Conservation (phyloP, 208 protist species). For the Crithidia mellificae region DNA sequence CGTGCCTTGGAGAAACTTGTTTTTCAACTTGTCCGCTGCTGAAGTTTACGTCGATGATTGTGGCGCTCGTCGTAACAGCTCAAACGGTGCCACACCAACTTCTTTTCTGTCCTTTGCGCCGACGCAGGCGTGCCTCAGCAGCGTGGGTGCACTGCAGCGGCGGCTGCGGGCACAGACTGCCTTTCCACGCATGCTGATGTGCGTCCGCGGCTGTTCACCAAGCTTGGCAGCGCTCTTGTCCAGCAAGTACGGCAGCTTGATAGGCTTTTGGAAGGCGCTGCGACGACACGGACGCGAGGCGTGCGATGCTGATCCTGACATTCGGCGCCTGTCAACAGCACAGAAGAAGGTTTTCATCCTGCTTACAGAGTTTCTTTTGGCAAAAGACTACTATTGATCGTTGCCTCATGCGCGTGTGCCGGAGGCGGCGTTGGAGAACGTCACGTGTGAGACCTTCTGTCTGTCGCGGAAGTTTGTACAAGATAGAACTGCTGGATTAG, state of each 20-base stretch:
- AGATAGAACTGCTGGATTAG: too few relatives aligned
- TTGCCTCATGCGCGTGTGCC: too few relatives aligned
- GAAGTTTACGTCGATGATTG: too few relatives aligned
- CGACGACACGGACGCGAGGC: conserved; percentile 39
- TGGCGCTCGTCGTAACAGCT: too few relatives aligned
- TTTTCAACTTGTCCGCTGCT: too few relatives aligned
- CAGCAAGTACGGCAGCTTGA: conserved; percentile 58
- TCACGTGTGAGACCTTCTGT: too few relatives aligned
- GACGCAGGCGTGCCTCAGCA: conserved; percentile 26
- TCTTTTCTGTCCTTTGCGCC: conserved; percentile 18
- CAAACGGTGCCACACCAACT: background rate
- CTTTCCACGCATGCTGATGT: conserved; percentile 78
- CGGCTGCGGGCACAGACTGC: conserved; percentile 56
- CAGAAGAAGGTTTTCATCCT: conserved; percentile 75
- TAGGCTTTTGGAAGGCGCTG: conserved; percentile 50
- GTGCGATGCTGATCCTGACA: conserved; percentile 54
- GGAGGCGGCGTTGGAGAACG: too few relatives aligned
- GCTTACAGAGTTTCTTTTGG: conserved; percentile 72
- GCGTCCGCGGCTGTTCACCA: conserved; percentile 68
- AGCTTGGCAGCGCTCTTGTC: conserved; percentile 46
- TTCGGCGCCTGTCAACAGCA: conserved; percentile 43
- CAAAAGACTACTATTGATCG: conserved; percentile 67
- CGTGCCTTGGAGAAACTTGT: too few relatives aligned
- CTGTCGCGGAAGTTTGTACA: too few relatives aligned
- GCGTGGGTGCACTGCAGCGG: conserved; percentile 35